Base-by-base conservation (phyloP, 2,329 filamentous ascomycete species). In the Pyricularia sp. region DNA sequence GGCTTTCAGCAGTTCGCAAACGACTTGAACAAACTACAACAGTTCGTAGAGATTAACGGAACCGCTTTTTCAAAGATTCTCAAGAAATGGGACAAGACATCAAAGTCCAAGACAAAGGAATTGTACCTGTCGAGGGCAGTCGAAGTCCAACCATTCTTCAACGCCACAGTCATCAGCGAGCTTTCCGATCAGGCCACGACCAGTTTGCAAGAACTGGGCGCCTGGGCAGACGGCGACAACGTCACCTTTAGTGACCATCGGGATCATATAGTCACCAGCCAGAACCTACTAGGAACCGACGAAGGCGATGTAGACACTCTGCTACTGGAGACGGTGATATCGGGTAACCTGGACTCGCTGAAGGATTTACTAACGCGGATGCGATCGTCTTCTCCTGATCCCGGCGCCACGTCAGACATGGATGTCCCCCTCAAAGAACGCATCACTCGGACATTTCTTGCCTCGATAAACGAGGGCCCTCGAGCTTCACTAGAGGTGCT, bases 61-160 rank as follows among this genome's bases (percentile, higher is more conserved):
- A 97, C 93, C 1, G 95, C 94, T 20, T 97, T 98, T 78, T 97
- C 94, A 31, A 99, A 99, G 79, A 99, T 99, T 70, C 82, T 99
- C 72, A 99, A 99, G 82, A 99, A 99, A 87, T 99, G 95, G 95
- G 95, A 99, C 81, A 99, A 99, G 86, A 97, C 94, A 1, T 97
- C 94, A 73, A 99, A 98, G 85, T 98, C 94, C 67, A 94, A 94
- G 79, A 97, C 95, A 70, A 99, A 99, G 79, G 95, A 98, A 81
- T 86, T 98, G 59, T 99, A 98, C 77, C 88, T 99, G 50, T 96
- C 96, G 11, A 87, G 95, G 70, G 95, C 95, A 10, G 94, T 99
- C 71, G 95, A 99, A 79, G 94, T 98, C 9, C 95, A 98, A 76
- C 95, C 95, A 7, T 98, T 96, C 79, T 99, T 98, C 85, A 98